Evolutionary conservation across 139 green algal species (phyloP).

Genomic region (Nannochloris sp.): DNA sequence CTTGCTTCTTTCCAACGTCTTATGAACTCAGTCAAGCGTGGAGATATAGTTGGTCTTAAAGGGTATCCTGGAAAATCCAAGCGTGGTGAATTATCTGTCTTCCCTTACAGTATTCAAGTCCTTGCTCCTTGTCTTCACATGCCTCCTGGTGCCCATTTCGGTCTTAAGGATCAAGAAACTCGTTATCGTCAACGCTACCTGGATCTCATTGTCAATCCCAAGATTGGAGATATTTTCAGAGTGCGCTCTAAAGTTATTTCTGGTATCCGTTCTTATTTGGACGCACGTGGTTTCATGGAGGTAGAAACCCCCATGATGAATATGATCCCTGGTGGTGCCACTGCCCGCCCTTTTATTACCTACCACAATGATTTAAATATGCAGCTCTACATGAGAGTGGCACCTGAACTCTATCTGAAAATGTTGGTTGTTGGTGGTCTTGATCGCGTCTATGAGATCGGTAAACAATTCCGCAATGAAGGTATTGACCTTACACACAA

Average conservation of each 20-base stretch:
- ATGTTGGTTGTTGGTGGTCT: conserved; percentile 95
- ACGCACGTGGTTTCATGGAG: conserved; percentile 90
- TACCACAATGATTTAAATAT: conserved; percentile 99
- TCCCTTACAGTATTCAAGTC: conserved; percentile 64
- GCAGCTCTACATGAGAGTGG: conserved; percentile 97
- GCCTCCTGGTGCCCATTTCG: conserved; percentile 72
- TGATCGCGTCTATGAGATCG: conserved; percentile 88
- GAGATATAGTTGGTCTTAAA: conserved; percentile 91
- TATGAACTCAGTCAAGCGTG: conserved; percentile 81
- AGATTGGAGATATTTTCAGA: conserved; percentile 69
- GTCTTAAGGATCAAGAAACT: conserved; percentile 90
- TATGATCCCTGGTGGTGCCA: conserved; percentile 86
- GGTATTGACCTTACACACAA: conserved; percentile 99
- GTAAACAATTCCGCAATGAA: conserved; percentile 88
- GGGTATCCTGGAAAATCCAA: conserved; percentile 94
- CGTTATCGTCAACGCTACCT: conserved; percentile 96
- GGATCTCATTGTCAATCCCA: conserved; percentile 90
- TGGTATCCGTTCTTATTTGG: conserved; percentile 85
- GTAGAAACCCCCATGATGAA: conserved; percentile 93
- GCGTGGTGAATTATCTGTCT: conserved; percentile 93
- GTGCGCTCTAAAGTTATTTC: conserved; percentile 74
- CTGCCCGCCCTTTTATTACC: conserved; percentile 92
- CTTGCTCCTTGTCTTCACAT: conserved; percentile 98
- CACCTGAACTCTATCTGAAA: conserved; percentile 99
- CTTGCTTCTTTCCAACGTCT: conserved; percentile 67